Conservation (phyloP, 2,329 filamentous ascomycete species). For the Nannizzia gypsea region DNA sequence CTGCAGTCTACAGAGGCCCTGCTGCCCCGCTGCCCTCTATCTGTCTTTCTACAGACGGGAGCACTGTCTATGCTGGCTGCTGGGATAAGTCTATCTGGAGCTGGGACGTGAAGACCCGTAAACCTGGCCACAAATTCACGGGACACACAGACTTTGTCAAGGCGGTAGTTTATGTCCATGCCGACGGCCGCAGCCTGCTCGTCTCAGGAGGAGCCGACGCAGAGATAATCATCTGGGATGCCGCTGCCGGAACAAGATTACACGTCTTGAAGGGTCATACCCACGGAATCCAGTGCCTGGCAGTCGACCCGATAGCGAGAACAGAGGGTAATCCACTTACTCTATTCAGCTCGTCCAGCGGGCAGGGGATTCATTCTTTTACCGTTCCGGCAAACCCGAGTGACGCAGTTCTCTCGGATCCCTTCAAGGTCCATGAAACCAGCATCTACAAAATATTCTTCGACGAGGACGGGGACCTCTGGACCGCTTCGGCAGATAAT, state of each 20-base stretch:
- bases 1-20: conserved; percentile 56
- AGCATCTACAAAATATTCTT: conserved; percentile 75
- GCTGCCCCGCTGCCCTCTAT: conserved; percentile 69
- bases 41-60: conserved; percentile 49
- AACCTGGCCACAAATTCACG: conserved; percentile 48
- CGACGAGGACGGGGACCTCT: conserved; percentile 61
- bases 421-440: conserved; percentile 74
- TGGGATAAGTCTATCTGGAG: conserved; percentile 93
- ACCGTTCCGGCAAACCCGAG: conserved; percentile 22
- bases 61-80: conserved; percentile 65
- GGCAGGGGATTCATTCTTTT: conserved; percentile 64
- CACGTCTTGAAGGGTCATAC: conserved; percentile 67
- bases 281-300: conserved; percentile 68
- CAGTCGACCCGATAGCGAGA: conserved; percentile 56
- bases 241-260: conserved; percentile 53
- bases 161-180: conserved; percentile 51
- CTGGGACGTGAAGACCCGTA: conserved; percentile 55
- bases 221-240: conserved; percentile 75
- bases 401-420: conserved; percentile 46
- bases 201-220: conserved; percentile 68
- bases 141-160: conserved; percentile 92
- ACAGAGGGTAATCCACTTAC: conserved; percentile 35
- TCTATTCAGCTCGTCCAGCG: conserved; percentile 69
- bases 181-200: conserved; percentile 51
- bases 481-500: conserved; percentile 89